Conservation (phyloP, 2,329 filamentous ascomycete genomes). For the Dothideomycetes sp. region DNA sequence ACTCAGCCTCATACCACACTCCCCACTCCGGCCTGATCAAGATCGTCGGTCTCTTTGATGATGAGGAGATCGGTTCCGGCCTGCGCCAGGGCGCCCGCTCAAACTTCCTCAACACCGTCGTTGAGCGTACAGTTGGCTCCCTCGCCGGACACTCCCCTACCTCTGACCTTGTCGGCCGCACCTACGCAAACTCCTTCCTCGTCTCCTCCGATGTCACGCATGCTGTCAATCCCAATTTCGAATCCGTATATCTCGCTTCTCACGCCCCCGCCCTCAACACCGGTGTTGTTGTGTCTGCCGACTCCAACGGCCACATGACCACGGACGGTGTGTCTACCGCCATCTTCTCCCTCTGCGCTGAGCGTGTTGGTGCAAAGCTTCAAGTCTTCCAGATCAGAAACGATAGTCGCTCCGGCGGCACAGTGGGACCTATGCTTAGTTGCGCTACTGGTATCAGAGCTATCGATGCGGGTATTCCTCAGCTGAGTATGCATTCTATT, state of each 20-base stretch:
- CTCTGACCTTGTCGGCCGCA: conserved; percentile 58
- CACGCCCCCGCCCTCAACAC: conserved; percentile 84
- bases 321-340: conserved; percentile 80
- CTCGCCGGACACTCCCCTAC: conserved; percentile 37
- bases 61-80: conserved; percentile 89
- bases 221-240: conserved; percentile 90
- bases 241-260: conserved; percentile 67
- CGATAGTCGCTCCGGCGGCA: conserved; percentile 79
- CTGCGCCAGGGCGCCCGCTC: conserved; percentile 81
- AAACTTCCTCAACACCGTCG: conserved; percentile 73
- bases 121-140: conserved; percentile 72
- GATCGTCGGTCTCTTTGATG: conserved; percentile 87
- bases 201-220: conserved; percentile 89
- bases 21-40: conserved; percentile 60
- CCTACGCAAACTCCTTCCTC: conserved; percentile 84
- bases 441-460: conserved; percentile 69
- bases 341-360: conserved; percentile 67
- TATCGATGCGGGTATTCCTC: conserved; percentile 80
- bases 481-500: conserved; percentile 90
- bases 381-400: conserved; percentile 95
- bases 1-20: conserved; percentile 41
- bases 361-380: conserved; percentile 57
- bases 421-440: conserved; percentile 85
- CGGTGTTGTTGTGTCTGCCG: conserved; percentile 67
- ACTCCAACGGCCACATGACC: conserved; percentile 92